phyloP scores from a whole-genome alignment of 1,139 yeast genomes.

The Saccharomyces hybrid region DNA sequence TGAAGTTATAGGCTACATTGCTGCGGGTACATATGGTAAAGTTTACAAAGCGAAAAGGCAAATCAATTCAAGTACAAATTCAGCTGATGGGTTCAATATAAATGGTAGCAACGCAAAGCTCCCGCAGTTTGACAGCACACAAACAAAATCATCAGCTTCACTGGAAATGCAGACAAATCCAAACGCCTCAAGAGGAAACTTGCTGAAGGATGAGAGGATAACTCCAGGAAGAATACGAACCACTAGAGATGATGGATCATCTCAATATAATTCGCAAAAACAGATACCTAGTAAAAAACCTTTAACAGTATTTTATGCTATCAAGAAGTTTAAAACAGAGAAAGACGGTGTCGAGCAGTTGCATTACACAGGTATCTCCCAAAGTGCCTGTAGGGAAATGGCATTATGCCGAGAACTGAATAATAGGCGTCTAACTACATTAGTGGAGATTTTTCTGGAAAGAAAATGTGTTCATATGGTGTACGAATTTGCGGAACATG shows the following conservation, averaged over 20 bases:
- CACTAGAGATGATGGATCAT: slow-evolving; percentile 3
- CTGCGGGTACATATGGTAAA: slow-evolving; percentile 97
- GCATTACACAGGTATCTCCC: slow-evolving; percentile 92
- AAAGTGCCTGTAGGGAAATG: slow-evolving; percentile 94
- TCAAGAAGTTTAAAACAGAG: slow-evolving; percentile 91
- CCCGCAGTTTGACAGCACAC: not conserved
- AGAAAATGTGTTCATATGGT: slow-evolving; percentile 90
- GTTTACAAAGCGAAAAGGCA: slow-evolving; percentile 76
- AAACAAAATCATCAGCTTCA: not conserved
- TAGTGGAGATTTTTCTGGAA: slow-evolving; percentile 82
- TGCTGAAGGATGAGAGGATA: not conserved
- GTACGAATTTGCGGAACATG: slow-evolving; percentile 94
- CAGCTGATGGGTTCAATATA: not conserved
- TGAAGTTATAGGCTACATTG: slow-evolving; percentile 88
- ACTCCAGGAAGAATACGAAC: slow-evolving; percentile 1
- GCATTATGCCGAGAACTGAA: slow-evolving; percentile 82
- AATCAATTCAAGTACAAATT: not conserved
- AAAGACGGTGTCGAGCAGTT: slow-evolving; percentile 79
- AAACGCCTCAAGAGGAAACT: not conserved
- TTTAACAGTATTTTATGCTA: slow-evolving; percentile 48
- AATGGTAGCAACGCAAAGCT: not conserved
- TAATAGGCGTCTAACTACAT: slow-evolving; percentile 69
- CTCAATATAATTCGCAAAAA: slow-evolving; percentile 2
- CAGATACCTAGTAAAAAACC: slow-evolving; percentile 12
- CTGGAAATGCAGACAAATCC: not conserved